Evolutionary conservation across 2,329 filamentous ascomycete genomes (phyloP).

Genomic region (Exophiala sp.): DNA sequence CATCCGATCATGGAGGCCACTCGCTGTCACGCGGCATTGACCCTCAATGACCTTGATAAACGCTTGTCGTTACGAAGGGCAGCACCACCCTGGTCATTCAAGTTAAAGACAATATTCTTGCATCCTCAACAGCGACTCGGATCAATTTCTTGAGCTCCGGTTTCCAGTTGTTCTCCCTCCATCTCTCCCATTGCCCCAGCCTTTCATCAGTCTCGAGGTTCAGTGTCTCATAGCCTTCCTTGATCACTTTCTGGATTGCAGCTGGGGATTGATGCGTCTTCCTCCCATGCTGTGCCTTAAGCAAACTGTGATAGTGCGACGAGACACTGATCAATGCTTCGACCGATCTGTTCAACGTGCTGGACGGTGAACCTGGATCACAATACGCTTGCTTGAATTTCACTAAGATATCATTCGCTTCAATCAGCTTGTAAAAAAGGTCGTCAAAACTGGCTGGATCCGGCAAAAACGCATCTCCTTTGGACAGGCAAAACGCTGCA

Average conservation of each 20-base stretch:
- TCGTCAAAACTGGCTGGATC: slow-evolving; percentile 88
- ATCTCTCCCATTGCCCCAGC: slow-evolving; percentile 79
- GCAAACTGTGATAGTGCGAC: slow-evolving; percentile 79
- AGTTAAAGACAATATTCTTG: slow-evolving; percentile 39
- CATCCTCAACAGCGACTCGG: slow-evolving; percentile 71
- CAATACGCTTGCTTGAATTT: slow-evolving; percentile 73
- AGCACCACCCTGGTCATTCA: background rate
- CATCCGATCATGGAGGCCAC: too few relatives aligned
- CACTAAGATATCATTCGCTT: slow-evolving; percentile 67
- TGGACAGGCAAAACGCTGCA: slow-evolving; percentile 78
- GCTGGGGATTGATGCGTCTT: slow-evolving; percentile 67
- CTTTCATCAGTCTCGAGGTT: slow-evolving; percentile 87
- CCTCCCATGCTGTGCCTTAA: slow-evolving; percentile 50
- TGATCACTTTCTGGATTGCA: slow-evolving; percentile 87
- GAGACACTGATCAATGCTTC: slow-evolving; percentile 75
- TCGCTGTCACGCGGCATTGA: too few relatives aligned
- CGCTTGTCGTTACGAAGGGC: too few relatives aligned
- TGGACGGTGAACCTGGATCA: slow-evolving; percentile 16
- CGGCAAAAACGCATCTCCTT: slow-evolving; percentile 86
- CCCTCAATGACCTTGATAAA: too few relatives aligned
- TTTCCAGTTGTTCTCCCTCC: slow-evolving; percentile 74
- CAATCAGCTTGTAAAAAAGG: slow-evolving; percentile 96
- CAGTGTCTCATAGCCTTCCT: slow-evolving; percentile 91
- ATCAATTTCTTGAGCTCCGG: slow-evolving; percentile 82
- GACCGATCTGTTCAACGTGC: slow-evolving; percentile 61